These are phyloP conservation scores for Entamoeba invadens DNA, from an alignment of 208 protist species.

Conservation along the genomic window DNA sequence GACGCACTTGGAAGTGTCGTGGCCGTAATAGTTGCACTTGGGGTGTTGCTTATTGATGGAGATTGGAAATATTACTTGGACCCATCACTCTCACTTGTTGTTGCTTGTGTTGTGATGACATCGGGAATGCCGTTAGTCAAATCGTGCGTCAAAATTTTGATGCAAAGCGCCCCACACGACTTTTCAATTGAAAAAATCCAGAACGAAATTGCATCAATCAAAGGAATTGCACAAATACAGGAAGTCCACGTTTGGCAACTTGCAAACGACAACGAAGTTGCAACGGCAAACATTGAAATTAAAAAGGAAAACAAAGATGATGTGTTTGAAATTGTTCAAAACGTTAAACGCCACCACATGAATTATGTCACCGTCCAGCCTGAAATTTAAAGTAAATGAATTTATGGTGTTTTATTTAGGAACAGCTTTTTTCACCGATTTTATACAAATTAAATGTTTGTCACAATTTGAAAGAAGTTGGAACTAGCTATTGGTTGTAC, in stretches of 20 bases:
- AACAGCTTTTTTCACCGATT: too few species aligned
- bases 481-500: too few species aligned
- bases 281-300: slow-evolving; percentile 34
- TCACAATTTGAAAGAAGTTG: too few species aligned
- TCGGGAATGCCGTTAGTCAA: slow-evolving; percentile 26
- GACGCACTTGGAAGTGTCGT: slow-evolving; percentile 48
- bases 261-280: slow-evolving; percentile 31
- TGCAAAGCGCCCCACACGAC: slow-evolving; percentile 36
- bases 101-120: slow-evolving; percentile 37
- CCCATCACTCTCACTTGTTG: slow-evolving; percentile 35
- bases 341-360: too few species aligned
- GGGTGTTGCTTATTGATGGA: slow-evolving; percentile 21
- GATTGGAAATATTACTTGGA: slow-evolving; percentile 40
- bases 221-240: slow-evolving; percentile 36
- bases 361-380: too few species aligned
- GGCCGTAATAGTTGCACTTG: slow-evolving; percentile 31
- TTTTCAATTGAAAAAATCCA: slow-evolving; percentile 31
- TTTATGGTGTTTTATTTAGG: too few species aligned
- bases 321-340: neutral
- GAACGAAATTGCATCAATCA: slow-evolving; percentile 18
- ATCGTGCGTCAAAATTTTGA: slow-evolving; percentile 30
- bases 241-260: slow-evolving; percentile 54
- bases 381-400: too few species aligned
- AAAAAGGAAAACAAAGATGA: slow-evolving; percentile 20
- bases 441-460: too few species aligned